Evolutionary conservation across 768 basidiomycete species (phyloP).

Genomic region (Auriculariales sp.): DNA sequence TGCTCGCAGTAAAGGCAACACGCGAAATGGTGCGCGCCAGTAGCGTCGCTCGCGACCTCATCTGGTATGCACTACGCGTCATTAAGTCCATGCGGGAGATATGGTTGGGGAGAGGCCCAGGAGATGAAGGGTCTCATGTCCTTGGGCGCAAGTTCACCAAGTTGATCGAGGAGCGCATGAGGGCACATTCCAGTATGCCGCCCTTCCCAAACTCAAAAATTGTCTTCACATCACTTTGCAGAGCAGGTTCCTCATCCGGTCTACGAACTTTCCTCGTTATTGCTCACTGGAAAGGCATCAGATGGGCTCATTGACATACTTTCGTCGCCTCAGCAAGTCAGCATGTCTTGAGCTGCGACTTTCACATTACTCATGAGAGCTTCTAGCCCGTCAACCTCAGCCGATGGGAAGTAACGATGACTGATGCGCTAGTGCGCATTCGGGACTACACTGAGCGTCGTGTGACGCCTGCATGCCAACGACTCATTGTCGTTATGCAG

Average conservation of each 20-base stretch:
- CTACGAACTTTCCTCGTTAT: slow-evolving; percentile 53
- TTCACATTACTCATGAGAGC: slow-evolving; percentile 9
- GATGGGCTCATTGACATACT: slow-evolving; percentile 62
- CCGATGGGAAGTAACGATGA: slow-evolving; percentile 68
- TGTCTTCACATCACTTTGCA: slow-evolving; percentile 16
- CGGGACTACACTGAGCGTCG: slow-evolving; percentile 62
- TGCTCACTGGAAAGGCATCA: slow-evolving; percentile 58
- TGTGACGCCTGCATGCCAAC: slow-evolving; percentile 59
- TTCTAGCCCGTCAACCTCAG: background rate
- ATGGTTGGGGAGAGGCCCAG: slow-evolving; percentile 60
- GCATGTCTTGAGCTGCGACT: slow-evolving; percentile 2
- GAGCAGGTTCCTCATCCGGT: slow-evolving; percentile 49
- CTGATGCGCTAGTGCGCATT: slow-evolving; percentile 53
- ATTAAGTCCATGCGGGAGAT: slow-evolving; percentile 54
- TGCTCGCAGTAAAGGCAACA: slow-evolving; percentile 38
- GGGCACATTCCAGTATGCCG: slow-evolving; percentile 42
- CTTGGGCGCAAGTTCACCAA: slow-evolving; percentile 61
- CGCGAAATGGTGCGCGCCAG: slow-evolving; percentile 62
- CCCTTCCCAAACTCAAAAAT: slow-evolving; percentile 4
- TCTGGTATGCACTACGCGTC: slow-evolving; percentile 56
- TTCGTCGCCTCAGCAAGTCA: slow-evolving; percentile 18
- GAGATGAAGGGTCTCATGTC: slow-evolving; percentile 48
- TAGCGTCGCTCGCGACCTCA: slow-evolving; percentile 52
- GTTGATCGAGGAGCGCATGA: slow-evolving; percentile 47
- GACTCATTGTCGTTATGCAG: slow-evolving; percentile 59